Conservation (phyloP, 371 early-diverging fungal species). For the Syncephalastrum monosporum region DNA sequence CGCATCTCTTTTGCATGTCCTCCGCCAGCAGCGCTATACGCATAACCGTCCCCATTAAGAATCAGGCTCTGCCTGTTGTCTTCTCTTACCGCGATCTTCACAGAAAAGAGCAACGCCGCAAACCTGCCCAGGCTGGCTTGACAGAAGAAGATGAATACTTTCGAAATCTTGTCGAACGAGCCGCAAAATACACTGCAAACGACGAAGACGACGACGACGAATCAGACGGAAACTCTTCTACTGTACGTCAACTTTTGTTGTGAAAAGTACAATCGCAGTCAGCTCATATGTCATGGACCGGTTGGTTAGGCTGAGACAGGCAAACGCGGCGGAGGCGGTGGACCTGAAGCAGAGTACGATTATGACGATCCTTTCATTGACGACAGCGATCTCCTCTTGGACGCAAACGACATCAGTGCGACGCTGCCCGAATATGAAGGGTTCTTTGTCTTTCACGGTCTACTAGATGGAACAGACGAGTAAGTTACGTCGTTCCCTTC, state of each 20-base stretch:
- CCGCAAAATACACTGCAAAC: neutral
- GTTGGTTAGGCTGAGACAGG: neutral
- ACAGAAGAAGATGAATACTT: constrained; percentile 4
- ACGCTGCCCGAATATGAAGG: constrained; percentile 37
- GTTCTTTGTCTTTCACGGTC: constrained; percentile 50
- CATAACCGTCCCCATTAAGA: constrained; percentile 8
- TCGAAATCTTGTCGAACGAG: neutral
- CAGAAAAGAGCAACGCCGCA: constrained; percentile 4
- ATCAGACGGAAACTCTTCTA: no score
- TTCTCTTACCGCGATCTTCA: constrained; percentile 19
- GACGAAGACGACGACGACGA: neutral
- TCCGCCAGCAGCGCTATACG: neutral
- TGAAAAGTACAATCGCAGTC: no score
- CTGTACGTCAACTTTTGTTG: no score
- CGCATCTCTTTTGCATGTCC: no score
- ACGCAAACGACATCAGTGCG: constrained; percentile 18
- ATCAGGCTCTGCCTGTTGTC: constrained; percentile 13
- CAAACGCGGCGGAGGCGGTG: constrained; percentile 1
- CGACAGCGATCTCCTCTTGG: constrained; percentile 48
- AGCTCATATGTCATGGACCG: neutral
- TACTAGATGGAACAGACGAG: constrained; percentile 47
- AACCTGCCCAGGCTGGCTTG: neutral
- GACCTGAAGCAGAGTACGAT: constrained; percentile 32
- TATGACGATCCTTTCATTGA: constrained; percentile 52
- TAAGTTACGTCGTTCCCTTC: constrained; percentile 17